Evolutionary conservation across 2,329 filamentous ascomycete genomes (phyloP).

Genomic region (Sporothrix sp.): DNA sequence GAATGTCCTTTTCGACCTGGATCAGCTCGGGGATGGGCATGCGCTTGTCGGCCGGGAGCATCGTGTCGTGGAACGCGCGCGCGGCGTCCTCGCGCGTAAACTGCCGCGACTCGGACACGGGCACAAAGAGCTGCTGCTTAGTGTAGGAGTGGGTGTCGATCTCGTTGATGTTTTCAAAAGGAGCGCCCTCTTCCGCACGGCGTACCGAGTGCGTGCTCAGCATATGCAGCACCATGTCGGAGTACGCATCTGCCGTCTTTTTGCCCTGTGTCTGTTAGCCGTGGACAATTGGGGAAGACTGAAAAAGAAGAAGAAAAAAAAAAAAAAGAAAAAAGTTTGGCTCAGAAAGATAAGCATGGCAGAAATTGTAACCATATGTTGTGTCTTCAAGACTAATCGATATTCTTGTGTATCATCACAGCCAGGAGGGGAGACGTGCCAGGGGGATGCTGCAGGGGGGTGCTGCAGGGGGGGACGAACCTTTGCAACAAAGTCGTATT

Average conservation of each 20-base stretch:
- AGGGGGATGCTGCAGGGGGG: background rate
- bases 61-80: slow-evolving; percentile 49
- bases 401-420: slow-evolving; percentile 55
- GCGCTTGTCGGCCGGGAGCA: slow-evolving; percentile 51
- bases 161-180: slow-evolving; percentile 55
- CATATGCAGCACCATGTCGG: slow-evolving; percentile 67
- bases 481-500: slow-evolving; percentile 65
- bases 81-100: slow-evolving; percentile 58
- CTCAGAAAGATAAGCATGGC: slow-evolving; percentile 53
- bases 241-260: slow-evolving; percentile 65
- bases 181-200: slow-evolving; percentile 36
- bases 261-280: slow-evolving; percentile 50
- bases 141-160: slow-evolving; percentile 52
- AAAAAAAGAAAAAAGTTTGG: slow-evolving; percentile 26
- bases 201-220: slow-evolving; percentile 58
- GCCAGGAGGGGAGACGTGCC: slow-evolving; percentile 4
- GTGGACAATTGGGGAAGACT: background rate
- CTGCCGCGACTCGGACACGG: slow-evolving; percentile 51
- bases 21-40: slow-evolving; percentile 55
- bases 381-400: slow-evolving; percentile 99
- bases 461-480: slow-evolving; percentile 51
- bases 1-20: slow-evolving; percentile 40
- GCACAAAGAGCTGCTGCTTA: slow-evolving; percentile 55
- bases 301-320: background rate
- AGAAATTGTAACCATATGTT: slow-evolving; percentile 62